Evolutionary conservation across 495 filamentous ascomycete species (phyloP).

Genomic region (Penicillium cosmopolitanum): DNA sequence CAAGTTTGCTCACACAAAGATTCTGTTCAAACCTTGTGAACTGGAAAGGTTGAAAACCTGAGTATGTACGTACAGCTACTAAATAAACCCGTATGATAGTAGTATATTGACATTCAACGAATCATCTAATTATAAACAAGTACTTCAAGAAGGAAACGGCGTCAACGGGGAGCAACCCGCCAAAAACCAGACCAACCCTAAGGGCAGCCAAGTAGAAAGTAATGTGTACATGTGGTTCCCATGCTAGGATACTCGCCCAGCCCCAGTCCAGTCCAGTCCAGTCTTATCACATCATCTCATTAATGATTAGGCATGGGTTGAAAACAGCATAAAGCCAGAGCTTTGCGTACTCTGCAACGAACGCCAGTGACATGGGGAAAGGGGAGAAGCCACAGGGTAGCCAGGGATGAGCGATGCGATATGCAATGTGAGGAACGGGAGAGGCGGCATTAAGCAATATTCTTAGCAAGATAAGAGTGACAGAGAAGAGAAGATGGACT

Average conservation of each 20-base stretch:
- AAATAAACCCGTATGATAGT: neutral
- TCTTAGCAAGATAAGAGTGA: constrained; percentile 23
- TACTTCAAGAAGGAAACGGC: constrained; percentile 14
- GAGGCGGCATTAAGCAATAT: constrained; percentile 29
- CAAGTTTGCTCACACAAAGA: too few species aligned
- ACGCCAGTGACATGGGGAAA: neutral
- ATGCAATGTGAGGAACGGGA: constrained; percentile 10
- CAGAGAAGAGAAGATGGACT: constrained; percentile 22
- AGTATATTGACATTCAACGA: constrained; percentile 22
- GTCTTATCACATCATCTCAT: neutral
- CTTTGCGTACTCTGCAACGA: neutral
- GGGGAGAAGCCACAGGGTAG: constrained; percentile 2
- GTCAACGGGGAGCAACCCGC: constrained; percentile 7
- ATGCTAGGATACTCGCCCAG: neutral
- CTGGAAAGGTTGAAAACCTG: too few species aligned
- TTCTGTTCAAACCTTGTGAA: too few species aligned
- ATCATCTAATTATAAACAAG: constrained; percentile 32
- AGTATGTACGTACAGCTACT: too few species aligned
- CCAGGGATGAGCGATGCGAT: constrained; percentile 2
- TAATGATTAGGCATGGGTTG: neutral
- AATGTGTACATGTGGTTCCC: constrained; percentile 9
- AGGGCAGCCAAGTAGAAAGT: neutral
- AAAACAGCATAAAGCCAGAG: neutral
- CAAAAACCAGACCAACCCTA: constrained; percentile 11
- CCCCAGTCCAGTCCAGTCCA: neutral